Evolutionary conservation across 2,329 filamentous ascomycete genomes (phyloP).

Genomic region (Alternaria sp.): DNA sequence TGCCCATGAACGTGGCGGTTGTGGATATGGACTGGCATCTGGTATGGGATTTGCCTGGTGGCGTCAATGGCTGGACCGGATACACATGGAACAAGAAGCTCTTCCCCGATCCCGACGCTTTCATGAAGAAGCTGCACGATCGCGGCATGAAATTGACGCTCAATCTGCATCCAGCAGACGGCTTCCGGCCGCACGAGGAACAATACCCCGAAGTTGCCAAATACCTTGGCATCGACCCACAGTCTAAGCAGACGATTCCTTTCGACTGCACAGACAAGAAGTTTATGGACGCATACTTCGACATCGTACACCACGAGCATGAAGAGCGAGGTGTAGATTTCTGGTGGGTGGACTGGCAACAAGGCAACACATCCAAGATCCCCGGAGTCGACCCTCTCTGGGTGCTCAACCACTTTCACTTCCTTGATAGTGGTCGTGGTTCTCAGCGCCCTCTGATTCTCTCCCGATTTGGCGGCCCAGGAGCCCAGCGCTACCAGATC

Average conservation of each 20-base stretch:
- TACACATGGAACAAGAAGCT: slow-evolving; percentile 70
- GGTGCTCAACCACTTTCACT: slow-evolving; percentile 73
- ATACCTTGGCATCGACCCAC: slow-evolving; percentile 62
- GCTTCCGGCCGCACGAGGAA: slow-evolving; percentile 66
- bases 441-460: slow-evolving; percentile 63
- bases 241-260: slow-evolving; percentile 59
- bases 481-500: slow-evolving; percentile 70
- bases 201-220: slow-evolving; percentile 64
- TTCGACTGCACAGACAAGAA: slow-evolving; percentile 65
- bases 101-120: slow-evolving; percentile 65
- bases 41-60: slow-evolving; percentile 52
- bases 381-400: slow-evolving; percentile 70
- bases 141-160: slow-evolving; percentile 64
- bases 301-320: slow-evolving; percentile 64
- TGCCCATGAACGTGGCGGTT: slow-evolving; percentile 68
- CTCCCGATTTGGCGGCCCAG: slow-evolving; percentile 69
- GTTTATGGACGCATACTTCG: slow-evolving; percentile 68
- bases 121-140: slow-evolving; percentile 62
- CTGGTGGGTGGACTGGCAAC: slow-evolving; percentile 76
- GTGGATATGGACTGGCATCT: slow-evolving; percentile 75
- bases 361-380: slow-evolving; percentile 64
- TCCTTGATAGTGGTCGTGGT: slow-evolving; percentile 60
- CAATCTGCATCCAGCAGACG: slow-evolving; percentile 70
- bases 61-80: slow-evolving; percentile 65
- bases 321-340: slow-evolving; percentile 68